Evolutionary conservation across 1,139 yeast genomes (phyloP), one percentile per base, ranked within the genome.

Genomic region (Pichia sp.): DNA sequence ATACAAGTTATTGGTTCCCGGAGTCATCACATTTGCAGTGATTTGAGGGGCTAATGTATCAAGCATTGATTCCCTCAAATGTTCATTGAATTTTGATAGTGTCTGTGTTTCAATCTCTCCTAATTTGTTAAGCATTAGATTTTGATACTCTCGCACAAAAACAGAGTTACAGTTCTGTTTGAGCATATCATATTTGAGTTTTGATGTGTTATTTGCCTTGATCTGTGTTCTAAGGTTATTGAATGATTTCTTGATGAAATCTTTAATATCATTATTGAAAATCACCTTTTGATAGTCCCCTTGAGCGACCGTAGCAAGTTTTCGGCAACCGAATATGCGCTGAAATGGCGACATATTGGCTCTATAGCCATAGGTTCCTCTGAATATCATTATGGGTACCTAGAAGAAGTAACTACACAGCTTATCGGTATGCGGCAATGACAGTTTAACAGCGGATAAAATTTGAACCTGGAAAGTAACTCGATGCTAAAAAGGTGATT

Each of bases 161-260:
- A 18, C 26, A 6, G 27, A 11, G 20, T 33, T 32, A 18, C 40
- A 44, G 11, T 38, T 33, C 13, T 37, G 25, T 16, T 28, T 37
- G 2, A 42, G 21, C 5, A 44, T 24, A 16, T 40, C 40, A 31
- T 41, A 42, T 11, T 26, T 27, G 19, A 44, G 41, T 15, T 22
- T 28, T 3, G 30, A 17, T 15, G 23, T 22, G 24, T 40, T 34
- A 5, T 12, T 22, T 8, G 26, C 8, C 25, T 31, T 37, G 2
- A 45, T 10, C 14, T 43, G 41, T 6, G n/a, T 22, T 21, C 38
- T 43, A 15, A 45, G 36, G n/a, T 32, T 35, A 2, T 19, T 19
- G 19, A 45, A 36, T 6, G 47, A 35, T 10, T 40, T 33, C 22
- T 39, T 41, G 3, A 45, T 29, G 5, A 38, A 16, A 14, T 29